Conservation (phyloP, 805 yeast genomes). For the Komagataella ulmi region DNA sequence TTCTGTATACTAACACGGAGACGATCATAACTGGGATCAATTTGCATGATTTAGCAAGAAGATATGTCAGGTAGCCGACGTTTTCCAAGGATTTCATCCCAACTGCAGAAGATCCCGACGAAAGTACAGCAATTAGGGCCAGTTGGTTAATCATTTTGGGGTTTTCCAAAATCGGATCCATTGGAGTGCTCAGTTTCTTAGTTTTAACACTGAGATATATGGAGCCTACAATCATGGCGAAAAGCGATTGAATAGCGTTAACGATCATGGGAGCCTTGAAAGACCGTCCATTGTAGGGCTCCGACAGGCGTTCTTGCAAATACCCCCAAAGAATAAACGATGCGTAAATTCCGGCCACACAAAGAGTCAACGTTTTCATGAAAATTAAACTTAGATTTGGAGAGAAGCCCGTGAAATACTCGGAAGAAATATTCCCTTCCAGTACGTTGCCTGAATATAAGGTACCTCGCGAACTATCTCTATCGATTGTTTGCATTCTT, state of each 20-base stretch:
- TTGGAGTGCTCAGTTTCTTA: constrained; percentile 15
- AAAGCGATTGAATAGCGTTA: constrained; percentile 57
- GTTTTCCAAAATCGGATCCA: constrained; percentile 15
- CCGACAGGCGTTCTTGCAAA: constrained; percentile 77
- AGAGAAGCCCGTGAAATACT: background rate
- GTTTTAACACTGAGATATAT: constrained; percentile 32
- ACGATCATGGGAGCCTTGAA: constrained; percentile 75
- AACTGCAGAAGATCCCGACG: constrained; percentile 71
- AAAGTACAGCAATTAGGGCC: constrained; percentile 51
- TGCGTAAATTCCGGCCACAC: constrained; percentile 59
- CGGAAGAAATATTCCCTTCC: background rate
- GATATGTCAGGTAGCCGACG: constrained; percentile 74
- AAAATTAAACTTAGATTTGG: background rate
- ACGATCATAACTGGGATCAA: constrained; percentile 89
- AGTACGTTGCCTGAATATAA: background rate
- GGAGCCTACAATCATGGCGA: constrained; percentile 61
- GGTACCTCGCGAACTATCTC: background rate
- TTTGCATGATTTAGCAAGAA: constrained; percentile 88
- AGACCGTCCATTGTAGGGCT: constrained; percentile 36
- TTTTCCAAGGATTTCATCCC: constrained; percentile 69
- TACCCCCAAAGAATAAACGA: constrained; percentile 89
- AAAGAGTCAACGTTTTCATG: constrained; percentile 11
- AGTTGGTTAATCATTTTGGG: constrained; percentile 21
- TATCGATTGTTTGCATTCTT: background rate
- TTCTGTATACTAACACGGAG: constrained; percentile 57